Conservation (phyloP, 2,329 filamentous ascomycete species). For the Colletotrichum graminicola region DNA sequence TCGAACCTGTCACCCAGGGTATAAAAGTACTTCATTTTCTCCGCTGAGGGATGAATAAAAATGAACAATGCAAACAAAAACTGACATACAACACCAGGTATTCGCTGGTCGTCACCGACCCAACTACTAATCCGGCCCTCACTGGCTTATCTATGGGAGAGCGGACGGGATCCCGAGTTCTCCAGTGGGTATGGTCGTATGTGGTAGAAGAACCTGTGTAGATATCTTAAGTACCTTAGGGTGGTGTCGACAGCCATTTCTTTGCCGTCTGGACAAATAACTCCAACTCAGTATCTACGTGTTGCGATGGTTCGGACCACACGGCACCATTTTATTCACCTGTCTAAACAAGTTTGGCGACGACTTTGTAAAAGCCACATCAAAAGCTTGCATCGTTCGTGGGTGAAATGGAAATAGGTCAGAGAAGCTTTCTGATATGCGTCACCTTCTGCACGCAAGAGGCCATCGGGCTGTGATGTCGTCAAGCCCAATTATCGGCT, state of each 20-base stretch:
- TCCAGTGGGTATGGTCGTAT: conserved; percentile 29
- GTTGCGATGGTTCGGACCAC: background rate
- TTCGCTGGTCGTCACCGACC: conserved; percentile 21
- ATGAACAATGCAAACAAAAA: background rate
- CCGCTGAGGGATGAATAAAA: too few relatives aligned
- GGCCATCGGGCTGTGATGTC: conserved; percentile 8
- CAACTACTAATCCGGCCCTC: conserved; percentile 14
- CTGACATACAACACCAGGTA: conserved; percentile 28
- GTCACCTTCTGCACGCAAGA: conserved; percentile 1
- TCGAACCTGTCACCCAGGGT: background rate
- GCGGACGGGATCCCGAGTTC: conserved; percentile 29
- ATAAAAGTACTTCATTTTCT: background rate
- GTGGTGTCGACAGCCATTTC: background rate
- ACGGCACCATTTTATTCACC: background rate
- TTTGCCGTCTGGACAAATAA: background rate
- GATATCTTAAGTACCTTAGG: accelerated
- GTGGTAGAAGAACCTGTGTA: background rate
- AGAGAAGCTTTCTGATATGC: background rate
- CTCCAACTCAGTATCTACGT: background rate
- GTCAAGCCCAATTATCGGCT: conserved; percentile 14
- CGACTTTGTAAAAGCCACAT: background rate
- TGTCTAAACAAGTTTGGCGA: too few relatives aligned
- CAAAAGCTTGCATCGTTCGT: background rate
- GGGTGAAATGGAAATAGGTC: background rate
- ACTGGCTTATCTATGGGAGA: conserved; percentile 7